Evolutionary conservation across 345 rosid species (phyloP).

Genomic region (Cochlearia excelsa): DNA sequence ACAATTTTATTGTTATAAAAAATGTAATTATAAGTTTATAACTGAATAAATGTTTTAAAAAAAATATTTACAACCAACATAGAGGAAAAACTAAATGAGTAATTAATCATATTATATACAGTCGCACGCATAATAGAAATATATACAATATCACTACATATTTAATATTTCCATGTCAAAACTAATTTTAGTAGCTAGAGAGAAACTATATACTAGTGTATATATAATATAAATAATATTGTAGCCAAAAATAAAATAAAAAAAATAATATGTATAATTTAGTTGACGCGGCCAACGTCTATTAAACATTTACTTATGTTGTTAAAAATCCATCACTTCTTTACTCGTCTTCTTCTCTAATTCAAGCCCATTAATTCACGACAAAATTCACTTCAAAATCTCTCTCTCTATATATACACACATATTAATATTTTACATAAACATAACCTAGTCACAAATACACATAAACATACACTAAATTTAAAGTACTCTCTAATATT

Average conservation of each 20-base stretch:
- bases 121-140: neutral
- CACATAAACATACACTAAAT: neutral
- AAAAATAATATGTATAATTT: neutral
- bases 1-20: too few relatives aligned
- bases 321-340: conserved; percentile 28
- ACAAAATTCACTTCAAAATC: conserved; percentile 13
- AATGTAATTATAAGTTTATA: too few relatives aligned
- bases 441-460: neutral
- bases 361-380: conserved; percentile 31
- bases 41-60: too few relatives aligned
- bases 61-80: too few relatives aligned
- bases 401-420: neutral
- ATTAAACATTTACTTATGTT: conserved; percentile 27
- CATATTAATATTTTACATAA: neutral
- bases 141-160: conserved; percentile 1
- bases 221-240: neutral
- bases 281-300: conserved; percentile 37
- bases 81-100: too few relatives aligned
- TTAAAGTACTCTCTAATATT: too few relatives aligned
- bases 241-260: too few relatives aligned
- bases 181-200: conserved; percentile 13
- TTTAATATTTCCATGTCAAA: conserved; percentile 1
- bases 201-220: conserved; percentile 1
- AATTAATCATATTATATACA: too few relatives aligned
- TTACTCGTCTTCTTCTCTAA: conserved; percentile 22